Base-by-base conservation (phyloP, 2,329 filamentous ascomycete genomes). In the Ambrosiella cleistominuta region DNA sequence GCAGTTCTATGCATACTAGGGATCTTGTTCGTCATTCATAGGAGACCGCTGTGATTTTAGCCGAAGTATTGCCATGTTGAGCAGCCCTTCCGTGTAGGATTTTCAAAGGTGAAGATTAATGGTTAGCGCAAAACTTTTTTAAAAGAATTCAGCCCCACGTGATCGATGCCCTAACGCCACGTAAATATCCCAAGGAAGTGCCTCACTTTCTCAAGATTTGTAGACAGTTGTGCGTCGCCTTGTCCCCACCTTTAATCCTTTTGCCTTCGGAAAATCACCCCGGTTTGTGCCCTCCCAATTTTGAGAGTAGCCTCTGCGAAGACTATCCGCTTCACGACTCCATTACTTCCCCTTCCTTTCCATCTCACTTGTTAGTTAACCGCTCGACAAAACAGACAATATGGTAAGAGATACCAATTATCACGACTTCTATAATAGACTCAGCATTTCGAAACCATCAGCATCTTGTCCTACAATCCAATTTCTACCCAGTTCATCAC, bases 371-470 rank as follows among this genome's bases (percentile, higher is more conserved):
- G 59, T 58, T 55, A 60, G 59, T 60, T 60, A 58, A 57, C 59
- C 59, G 52, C 56, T 60, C 56, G 59, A 60, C 59, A 60, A 60
- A 58, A 60, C 56, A 78, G 75, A 75, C 80, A 84, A 82, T 71
- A 85, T 85, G 81, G 81, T 85, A 79, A 81, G 52, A 35, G 35
- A 42, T 44, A 27, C 80, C 69, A 67, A 67, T 66, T 62, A 64
- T 59, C 56, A 17, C 38, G 49, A 52, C 44, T 19, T 44, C 36
- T 55, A 40, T 49, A n/a, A 13, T 51, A 12, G 17, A 57, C 58
- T 40, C 42, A 9, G 39, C 27, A 44, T 15, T 55, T 45, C 57
- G 57, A 55, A 42, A 54, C 8, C 44, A 3, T 37, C 52, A 60
- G 56, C 59, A 27, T 60, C 52, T 57, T 39, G 52, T 54, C 38